Base-by-base conservation (phyloP, 179 eudicot species). In the Silene coronaria region DNA sequence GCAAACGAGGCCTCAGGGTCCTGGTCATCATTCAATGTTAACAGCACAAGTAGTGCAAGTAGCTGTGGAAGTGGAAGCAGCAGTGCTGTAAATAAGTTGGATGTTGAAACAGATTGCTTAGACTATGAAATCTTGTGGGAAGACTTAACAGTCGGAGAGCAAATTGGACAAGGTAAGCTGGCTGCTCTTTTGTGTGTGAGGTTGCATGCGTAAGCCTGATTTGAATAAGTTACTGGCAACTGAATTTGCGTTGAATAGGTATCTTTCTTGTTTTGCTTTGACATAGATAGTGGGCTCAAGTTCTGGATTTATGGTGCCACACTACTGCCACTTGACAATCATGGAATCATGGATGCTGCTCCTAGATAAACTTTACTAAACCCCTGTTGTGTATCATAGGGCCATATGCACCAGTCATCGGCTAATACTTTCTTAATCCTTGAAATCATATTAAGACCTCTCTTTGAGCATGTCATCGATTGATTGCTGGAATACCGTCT, bases 121-220 rank as follows among this genome's bases (percentile, higher is more conserved):
- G 97, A 95, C 79, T 89, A 84, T 75, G 99, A 95, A 89, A 92
- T 95, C 71, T 76, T 88, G 83, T 95, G 99, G 99, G 99, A 95
- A 82, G 99, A 95, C 74, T 84, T 95, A 80, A 89, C 90, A 27
- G 83, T 92, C 70, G 96, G 97, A 77, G 99, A 95, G 87, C 97
- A 89, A 80, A 88, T 95, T 77, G 99, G 99, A 67, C 99, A 95
- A 89, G 99, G 99, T 95, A 88, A 75, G 57, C 59, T 60, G 34
- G 36, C 67, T 26, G 58, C 70, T 27, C 70, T 17, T 65, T 24
- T 24, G 63, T 60, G 53, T 3, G 38, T 11, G 21, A 74, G 42
- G 19, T 71, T 71, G 46, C 57, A 30, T 28, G 38, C 32, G 17
- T 28, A n/a, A 13, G 19, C 46, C 73, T 70, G 32, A 13, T 70